Conservation (phyloP, 108 stramenopile species). For the Fragilariopsis cylindrus region DNA sequence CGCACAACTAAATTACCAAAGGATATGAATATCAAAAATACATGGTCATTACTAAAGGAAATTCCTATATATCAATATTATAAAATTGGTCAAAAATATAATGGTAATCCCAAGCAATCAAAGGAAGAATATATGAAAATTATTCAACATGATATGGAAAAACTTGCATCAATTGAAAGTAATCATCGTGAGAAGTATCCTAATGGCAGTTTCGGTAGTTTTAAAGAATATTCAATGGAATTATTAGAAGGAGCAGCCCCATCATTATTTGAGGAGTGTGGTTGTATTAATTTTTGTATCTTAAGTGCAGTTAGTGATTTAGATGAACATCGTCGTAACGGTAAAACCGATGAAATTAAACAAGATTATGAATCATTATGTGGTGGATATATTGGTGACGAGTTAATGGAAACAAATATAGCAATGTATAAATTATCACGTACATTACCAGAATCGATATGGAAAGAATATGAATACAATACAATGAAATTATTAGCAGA, state of each 20-base stretch:
- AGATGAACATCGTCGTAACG: constrained; percentile 5
- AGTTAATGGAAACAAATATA: constrained; percentile 7
- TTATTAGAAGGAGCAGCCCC: background rate
- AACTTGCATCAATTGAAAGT: background rate
- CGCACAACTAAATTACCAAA: background rate
- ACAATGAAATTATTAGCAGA: background rate
- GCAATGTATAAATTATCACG: background rate
- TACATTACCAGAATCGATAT: background rate
- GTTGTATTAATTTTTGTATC: background rate
- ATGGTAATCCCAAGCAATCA: background rate
- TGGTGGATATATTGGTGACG: constrained; percentile 3
- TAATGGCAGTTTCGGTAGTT: background rate
- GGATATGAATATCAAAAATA: background rate
- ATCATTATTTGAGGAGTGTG: background rate
- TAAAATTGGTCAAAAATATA: background rate
- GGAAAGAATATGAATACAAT: constrained; percentile 1
- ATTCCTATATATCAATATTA: background rate
- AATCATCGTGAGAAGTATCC: background rate
- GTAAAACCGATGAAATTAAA: background rate
- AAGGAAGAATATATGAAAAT: background rate
- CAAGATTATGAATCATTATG: background rate
- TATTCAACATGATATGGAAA: background rate
- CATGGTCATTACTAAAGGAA: background rate
- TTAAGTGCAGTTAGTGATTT: background rate
- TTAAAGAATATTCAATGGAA: background rate